Percentiles rank a stretch among this genome's conserved stretches.
Conservation (phyloP, 1,284 basidiomycete species). For the Neotropicomus parvogracilis region DNA sequence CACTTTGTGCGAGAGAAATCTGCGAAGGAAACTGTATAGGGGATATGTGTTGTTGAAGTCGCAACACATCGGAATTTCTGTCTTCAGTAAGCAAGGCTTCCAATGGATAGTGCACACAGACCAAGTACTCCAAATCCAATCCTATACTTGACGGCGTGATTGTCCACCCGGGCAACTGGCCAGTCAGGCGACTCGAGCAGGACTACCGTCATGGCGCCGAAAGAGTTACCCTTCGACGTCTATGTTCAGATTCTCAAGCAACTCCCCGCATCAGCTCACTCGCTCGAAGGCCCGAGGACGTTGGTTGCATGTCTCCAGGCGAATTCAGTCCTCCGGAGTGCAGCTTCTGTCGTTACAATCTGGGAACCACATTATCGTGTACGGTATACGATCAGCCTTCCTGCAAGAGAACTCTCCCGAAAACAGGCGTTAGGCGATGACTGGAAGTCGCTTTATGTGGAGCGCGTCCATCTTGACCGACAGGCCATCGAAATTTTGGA, state of each 20-base stretch:
- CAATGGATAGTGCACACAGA: no score
- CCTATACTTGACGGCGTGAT: background rate
- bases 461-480: constrained; percentile 43
- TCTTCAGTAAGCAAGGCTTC: no score
- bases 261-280: constrained; percentile 24
- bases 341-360: constrained; percentile 31
- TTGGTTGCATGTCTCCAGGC: constrained; percentile 27
- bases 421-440: constrained; percentile 32
- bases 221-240: constrained; percentile 31
- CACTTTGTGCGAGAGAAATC: no score
- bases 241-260: constrained; percentile 30
- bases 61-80: no score
- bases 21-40: no score
- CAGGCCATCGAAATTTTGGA: constrained; percentile 41
- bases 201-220: constrained; percentile 20
- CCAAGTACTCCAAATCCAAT: no score
- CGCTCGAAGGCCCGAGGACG: constrained; percentile 21
- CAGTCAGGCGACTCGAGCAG: background rate
- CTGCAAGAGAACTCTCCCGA: constrained; percentile 37
- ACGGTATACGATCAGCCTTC: constrained; percentile 44
- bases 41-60: no score
- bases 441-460: constrained; percentile 46
- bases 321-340: constrained; percentile 26
- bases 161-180: background rate
- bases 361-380: constrained; percentile 51